A percentile compares a stretch with the other conserved stretches of the same genome.
Conservation (phyloP, 306 rosid species). For the Acmispon strigosus region DNA sequence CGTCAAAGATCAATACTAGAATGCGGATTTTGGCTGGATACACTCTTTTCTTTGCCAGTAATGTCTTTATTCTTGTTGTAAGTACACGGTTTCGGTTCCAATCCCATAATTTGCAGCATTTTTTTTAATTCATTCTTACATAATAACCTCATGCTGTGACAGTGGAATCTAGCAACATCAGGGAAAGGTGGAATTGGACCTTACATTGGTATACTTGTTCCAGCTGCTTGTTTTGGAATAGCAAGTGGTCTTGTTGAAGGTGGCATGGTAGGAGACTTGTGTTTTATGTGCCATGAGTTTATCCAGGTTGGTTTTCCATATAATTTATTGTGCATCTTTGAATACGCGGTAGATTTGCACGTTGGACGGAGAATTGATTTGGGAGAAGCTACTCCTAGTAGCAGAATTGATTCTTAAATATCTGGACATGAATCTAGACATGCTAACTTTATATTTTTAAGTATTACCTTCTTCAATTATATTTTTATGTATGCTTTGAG, state of each 20-base stretch:
- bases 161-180: slow-evolving; percentile 73
- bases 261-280: slow-evolving; percentile 76
- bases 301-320: slow-evolving; percentile 49
- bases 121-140: not conserved
- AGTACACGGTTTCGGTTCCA: slow-evolving; percentile 27
- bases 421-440: too few species aligned
- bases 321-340: not conserved
- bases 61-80: slow-evolving; percentile 60
- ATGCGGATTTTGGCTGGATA: slow-evolving; percentile 60
- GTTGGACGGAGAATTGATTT: too few species aligned
- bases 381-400: too few species aligned
- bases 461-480: not conserved
- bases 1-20: slow-evolving; percentile 63
- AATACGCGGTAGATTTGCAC: too few species aligned
- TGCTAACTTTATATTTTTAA: not conserved
- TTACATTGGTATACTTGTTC: slow-evolving; percentile 48
- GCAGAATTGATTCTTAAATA: too few species aligned
- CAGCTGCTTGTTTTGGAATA: slow-evolving; percentile 63
- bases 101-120: not conserved
- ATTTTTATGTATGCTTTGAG: not conserved
- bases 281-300: slow-evolving; percentile 76
- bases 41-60: slow-evolving; percentile 42
- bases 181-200: slow-evolving; percentile 76
- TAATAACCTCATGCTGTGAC: not conserved
- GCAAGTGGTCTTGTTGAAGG: slow-evolving; percentile 82